Evolutionary conservation across 495 filamentous ascomycete species (phyloP), one percentile per base, ranked within the genome.

Genomic region (Neurospora discreta): DNA sequence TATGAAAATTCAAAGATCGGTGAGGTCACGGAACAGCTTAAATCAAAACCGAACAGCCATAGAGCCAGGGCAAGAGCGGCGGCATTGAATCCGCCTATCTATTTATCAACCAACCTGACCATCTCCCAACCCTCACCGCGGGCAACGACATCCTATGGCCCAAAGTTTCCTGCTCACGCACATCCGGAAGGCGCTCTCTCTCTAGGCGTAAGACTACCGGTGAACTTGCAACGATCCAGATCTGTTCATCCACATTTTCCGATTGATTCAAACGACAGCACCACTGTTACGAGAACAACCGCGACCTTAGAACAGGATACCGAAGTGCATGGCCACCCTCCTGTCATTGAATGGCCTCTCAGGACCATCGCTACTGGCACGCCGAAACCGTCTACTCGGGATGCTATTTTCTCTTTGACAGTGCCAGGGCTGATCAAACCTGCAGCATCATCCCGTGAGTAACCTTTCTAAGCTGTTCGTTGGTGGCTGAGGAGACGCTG

Each of bases 201-300:
- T 7, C 30, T 69, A 39, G 43, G 40, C 13, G 13, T 15, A 20
- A 41, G 42, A 0, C 42, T 72, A 9, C 69, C 69, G 30, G 10
- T 23, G 16, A 60, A 42, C 15, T 23, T 44, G 23, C 30, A 44
- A 16, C 75, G 74, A 1, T 73, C 74, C 8, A 69, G 71, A 15
- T 80, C 79, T 1, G 44, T 81, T 39, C 74, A 73, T 72, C 75
- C 73, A 0, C 77, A 75, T 43, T 52, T 77, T 69, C 75, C 77
- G 0, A 20, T 41, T 1, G 60, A 23, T 11, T 72, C 69, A 2
- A 60, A 30, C 13, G 16, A 33, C 5, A 18, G 52, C 52, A 60
- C 52, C 52, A 60, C 15, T 16, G 52, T 33, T 33, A 13, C 23
- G 7, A 60, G 2, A 16, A 60, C 13, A 18, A 7, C 15, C 26